Conservation (phyloP, 768 basidiomycete genomes). For the Russula vinacea region DNA sequence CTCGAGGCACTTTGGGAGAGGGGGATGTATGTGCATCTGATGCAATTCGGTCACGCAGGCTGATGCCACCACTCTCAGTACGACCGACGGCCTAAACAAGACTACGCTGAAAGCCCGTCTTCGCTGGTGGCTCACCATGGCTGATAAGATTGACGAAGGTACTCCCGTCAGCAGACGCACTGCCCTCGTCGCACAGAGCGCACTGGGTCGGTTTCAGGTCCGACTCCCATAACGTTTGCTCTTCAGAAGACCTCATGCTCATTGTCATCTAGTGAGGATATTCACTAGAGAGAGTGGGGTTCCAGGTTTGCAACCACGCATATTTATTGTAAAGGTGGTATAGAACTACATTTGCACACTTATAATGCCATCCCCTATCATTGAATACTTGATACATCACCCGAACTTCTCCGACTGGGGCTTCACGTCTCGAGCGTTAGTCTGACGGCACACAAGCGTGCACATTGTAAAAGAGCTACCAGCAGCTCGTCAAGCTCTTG, state of each 20-base stretch:
- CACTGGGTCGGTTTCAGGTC: conserved; percentile 30
- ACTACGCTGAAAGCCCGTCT: conserved; percentile 51
- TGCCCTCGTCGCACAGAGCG: conserved; percentile 45
- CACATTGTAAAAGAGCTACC: neutral
- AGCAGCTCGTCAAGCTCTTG: conserved; percentile 28
- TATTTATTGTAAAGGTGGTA: conserved; percentile 2
- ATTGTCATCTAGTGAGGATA: conserved; percentile 1
- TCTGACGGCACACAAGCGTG: no score
- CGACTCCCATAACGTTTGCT: neutral
- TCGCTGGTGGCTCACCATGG: conserved; percentile 57
- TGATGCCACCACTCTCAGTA: conserved; percentile 31
- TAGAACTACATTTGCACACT: no score
- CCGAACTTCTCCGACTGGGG: no score
- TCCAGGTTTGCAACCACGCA: neutral
- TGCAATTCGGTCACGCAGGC: neutral
- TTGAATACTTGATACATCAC: neutral
- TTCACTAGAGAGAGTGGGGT: neutral
- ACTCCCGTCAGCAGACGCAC: conserved; percentile 50
- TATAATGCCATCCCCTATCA: conserved; percentile 20
- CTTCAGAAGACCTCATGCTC: neutral
- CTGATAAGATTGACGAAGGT: conserved; percentile 39
- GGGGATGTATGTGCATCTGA: conserved; percentile 57
- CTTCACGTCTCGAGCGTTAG: no score
- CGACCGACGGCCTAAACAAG: conserved; percentile 36
- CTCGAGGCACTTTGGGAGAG: conserved; percentile 69